Percentiles rank a stretch among this genome's conserved stretches.
phyloP scores from a whole-genome alignment of 306 rosid species.

The Fragaria ananassa region DNA sequence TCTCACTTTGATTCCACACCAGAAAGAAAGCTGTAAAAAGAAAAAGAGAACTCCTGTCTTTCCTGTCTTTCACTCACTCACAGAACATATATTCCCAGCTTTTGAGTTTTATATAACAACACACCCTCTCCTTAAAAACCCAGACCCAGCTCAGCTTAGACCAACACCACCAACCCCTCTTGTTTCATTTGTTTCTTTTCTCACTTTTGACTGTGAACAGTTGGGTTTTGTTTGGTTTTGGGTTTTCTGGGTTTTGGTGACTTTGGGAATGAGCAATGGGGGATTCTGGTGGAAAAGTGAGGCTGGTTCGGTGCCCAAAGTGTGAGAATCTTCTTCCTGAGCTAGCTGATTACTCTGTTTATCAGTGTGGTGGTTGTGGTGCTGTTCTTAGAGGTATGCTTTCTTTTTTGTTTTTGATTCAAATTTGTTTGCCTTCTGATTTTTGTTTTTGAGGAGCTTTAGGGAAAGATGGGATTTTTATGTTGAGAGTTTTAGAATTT shows the following conservation, averaged over 20 bases:
- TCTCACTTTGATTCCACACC: slow-evolving; percentile 32
- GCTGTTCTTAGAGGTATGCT: slow-evolving; percentile 77
- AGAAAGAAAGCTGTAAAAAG: slow-evolving; percentile 29
- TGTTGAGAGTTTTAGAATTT: not conserved
- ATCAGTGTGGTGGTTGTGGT: slow-evolving; percentile 93
- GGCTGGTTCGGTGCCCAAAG: slow-evolving; percentile 87
- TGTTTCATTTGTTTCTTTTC: slow-evolving; percentile 20
- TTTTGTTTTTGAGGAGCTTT: not conserved
- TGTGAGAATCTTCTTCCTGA: slow-evolving; percentile 95
- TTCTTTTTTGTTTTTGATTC: not conserved
- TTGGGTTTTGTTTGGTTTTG: slow-evolving; percentile 15
- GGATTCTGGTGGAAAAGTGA: slow-evolving; percentile 50
- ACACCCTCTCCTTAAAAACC: slow-evolving; percentile 7
- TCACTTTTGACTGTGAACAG: slow-evolving; percentile 17
- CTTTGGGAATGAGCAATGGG: slow-evolving; percentile 45
- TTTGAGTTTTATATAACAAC: not conserved
- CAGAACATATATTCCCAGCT: not conserved
- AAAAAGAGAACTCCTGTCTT: slow-evolving; percentile 11
- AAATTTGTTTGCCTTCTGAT: not conserved
- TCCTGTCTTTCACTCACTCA: slow-evolving; percentile 1
- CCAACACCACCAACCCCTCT: not conserved
- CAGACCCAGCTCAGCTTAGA: slow-evolving; percentile 5
- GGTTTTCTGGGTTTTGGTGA: not conserved
- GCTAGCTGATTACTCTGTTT: slow-evolving; percentile 77
- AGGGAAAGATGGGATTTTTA: not conserved